Percentiles rank a stretch among this genome's conserved stretches.
Evolutionary conservation across 805 yeast species (phyloP).

Genomic region (Maudiozyma barnettii): DNA sequence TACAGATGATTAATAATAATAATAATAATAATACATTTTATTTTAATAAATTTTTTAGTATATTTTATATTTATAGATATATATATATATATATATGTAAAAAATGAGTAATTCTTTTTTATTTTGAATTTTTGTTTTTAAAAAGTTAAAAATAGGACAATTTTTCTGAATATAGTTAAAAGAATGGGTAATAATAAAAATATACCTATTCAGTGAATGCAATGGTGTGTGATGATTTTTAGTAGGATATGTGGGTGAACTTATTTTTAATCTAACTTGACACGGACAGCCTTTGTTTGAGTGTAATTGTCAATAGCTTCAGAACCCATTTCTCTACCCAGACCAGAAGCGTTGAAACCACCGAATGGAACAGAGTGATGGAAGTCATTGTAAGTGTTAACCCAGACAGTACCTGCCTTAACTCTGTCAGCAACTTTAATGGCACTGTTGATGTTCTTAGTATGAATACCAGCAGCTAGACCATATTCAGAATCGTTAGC

Average conservation of each 20-base stretch:
- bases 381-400: slow-evolving; percentile 78
- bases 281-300: slow-evolving; percentile 66
- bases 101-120: too few species aligned
- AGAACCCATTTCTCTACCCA: slow-evolving; percentile 85
- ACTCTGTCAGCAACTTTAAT: slow-evolving; percentile 55
- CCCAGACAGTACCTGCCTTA: slow-evolving; percentile 76
- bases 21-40: neutral
- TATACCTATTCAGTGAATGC: too few species aligned
- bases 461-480: slow-evolving; percentile 81
- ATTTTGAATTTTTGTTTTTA: too few species aligned
- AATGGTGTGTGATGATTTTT: too few species aligned
- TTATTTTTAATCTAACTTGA: slow-evolving; percentile 1
- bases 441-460: slow-evolving; percentile 57
- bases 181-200: too few species aligned
- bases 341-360: slow-evolving; percentile 80
- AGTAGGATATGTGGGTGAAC: neutral
- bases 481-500: slow-evolving; percentile 79
- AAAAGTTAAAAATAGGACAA: too few species aligned
- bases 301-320: slow-evolving; percentile 78
- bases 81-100: too few species aligned
- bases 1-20: too few species aligned
- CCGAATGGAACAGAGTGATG: slow-evolving; percentile 86
- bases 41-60: too few species aligned
- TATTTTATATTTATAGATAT: too few species aligned
- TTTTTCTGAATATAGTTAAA: too few species aligned